Conservation (phyloP, 495 filamentous ascomycete genomes). For the Penicillium ucsense region DNA sequence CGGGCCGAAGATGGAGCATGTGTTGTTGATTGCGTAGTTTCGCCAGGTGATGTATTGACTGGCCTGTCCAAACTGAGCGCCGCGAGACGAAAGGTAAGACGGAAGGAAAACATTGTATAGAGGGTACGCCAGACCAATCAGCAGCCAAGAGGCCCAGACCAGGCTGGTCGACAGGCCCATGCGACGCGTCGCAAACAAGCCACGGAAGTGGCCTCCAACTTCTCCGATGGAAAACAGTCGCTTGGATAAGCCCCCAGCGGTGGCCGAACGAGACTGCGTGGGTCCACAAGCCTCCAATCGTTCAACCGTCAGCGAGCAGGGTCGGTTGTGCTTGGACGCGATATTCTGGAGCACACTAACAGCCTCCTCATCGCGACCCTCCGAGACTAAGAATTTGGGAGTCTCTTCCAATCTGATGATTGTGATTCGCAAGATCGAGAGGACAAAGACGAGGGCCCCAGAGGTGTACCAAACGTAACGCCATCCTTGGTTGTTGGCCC, state of each 20-base stretch:
- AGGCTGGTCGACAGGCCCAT: slow-evolving; percentile 52
- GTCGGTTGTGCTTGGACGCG: slow-evolving; percentile 52
- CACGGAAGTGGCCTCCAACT: slow-evolving; percentile 45
- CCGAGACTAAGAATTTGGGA: slow-evolving; percentile 59
- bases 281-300: slow-evolving; percentile 29
- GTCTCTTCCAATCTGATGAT: slow-evolving; percentile 61
- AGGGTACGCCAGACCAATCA: slow-evolving; percentile 61
- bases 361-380: slow-evolving; percentile 53
- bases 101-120: slow-evolving; percentile 62
- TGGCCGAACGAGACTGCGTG: slow-evolving; percentile 10
- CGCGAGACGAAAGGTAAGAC: slow-evolving; percentile 36
- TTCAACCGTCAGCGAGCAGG: slow-evolving; percentile 54
- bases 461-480: slow-evolving; percentile 47
- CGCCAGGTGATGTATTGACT: slow-evolving; percentile 52
- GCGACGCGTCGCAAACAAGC: slow-evolving; percentile 51
- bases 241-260: slow-evolving; percentile 2
- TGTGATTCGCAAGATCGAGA: slow-evolving; percentile 56
- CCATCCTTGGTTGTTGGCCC: slow-evolving; percentile 44
- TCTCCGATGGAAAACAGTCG: slow-evolving; percentile 39
- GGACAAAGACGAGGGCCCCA: slow-evolving; percentile 55
- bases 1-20: slow-evolving; percentile 55
- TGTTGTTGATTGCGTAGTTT: slow-evolving; percentile 61
- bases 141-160: slow-evolving; percentile 61
- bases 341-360: slow-evolving; percentile 51
- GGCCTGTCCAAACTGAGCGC: slow-evolving; percentile 33